phyloP scores from a whole-genome alignment of 1,284 basidiomycete genomes.

The Austropuccinia psidii region DNA sequence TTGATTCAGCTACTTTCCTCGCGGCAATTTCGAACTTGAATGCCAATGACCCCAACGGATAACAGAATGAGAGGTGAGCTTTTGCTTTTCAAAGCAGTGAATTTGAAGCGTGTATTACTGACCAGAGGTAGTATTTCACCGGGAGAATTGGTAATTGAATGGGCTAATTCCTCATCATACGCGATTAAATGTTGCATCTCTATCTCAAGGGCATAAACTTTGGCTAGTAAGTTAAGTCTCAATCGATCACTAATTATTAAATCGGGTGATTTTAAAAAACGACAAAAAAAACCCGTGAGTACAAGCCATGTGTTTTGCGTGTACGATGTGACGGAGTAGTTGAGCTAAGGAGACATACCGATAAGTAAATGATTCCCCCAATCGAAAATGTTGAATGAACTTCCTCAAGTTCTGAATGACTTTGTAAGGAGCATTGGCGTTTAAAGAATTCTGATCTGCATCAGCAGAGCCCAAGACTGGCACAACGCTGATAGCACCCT shows the following conservation, averaged over 20 bases:
- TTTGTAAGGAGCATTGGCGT: constrained; percentile 48
- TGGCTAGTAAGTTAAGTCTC: constrained; percentile 77
- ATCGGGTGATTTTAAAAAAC: background rate
- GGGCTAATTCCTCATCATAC: constrained; percentile 88
- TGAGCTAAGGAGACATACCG: constrained; percentile 52
- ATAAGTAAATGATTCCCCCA: constrained; percentile 82
- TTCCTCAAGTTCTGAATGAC: constrained; percentile 70
- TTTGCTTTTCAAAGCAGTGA: background rate
- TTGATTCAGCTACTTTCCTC: constrained; percentile 48
- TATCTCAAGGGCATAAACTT: constrained; percentile 84
- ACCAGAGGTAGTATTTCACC: constrained; percentile 84
- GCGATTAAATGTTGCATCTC: constrained; percentile 81
- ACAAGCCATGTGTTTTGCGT: constrained; percentile 2
- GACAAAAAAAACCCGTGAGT: background rate
- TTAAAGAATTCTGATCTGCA: background rate
- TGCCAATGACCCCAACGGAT: no score
- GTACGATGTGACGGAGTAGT: background rate
- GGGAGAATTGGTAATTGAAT: constrained; percentile 78
- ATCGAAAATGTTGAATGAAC: constrained; percentile 75
- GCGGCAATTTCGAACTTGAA: constrained; percentile 78
- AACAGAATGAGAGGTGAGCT: background rate
- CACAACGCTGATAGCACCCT: constrained; percentile 33
- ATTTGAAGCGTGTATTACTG: constrained; percentile 40
- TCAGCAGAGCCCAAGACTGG: constrained; percentile 5
- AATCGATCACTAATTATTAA: constrained; percentile 65